These are phyloP conservation scores for Cyberlindnera mrakii DNA, from an alignment of 805 yeast genomes.

Conservation along the genomic window DNA sequence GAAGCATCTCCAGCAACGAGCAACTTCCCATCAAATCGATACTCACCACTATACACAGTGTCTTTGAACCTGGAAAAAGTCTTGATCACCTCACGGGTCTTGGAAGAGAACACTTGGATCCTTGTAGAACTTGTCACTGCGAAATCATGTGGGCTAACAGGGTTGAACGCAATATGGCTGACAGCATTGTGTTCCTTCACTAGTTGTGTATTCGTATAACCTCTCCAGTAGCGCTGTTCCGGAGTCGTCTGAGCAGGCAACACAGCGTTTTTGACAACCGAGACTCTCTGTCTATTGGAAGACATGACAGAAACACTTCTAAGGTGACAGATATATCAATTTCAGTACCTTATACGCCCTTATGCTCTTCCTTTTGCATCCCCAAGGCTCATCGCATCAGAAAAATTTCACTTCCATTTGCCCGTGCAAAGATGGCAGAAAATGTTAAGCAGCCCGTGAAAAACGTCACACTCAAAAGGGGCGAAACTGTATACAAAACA, in stretches of 20 bases:
- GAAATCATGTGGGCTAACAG: constrained; percentile 80
- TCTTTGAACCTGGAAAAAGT: constrained; percentile 87
- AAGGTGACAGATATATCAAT: too few relatives aligned
- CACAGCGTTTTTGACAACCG: constrained; percentile 63
- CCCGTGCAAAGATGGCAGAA: not conserved
- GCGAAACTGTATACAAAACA: not conserved
- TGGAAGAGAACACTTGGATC: constrained; percentile 89
- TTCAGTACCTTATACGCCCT: too few relatives aligned
- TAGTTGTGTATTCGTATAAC: constrained; percentile 76
- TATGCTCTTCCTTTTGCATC: too few relatives aligned
- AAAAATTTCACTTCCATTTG: constrained; percentile 1
- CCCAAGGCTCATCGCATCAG: constrained; percentile 1
- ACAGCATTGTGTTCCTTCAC: constrained; percentile 93
- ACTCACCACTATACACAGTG: constrained; percentile 87
- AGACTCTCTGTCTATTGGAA: constrained; percentile 57
- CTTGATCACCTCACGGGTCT: constrained; percentile 84
- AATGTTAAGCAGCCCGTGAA: not conserved
- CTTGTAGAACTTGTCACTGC: constrained; percentile 90
- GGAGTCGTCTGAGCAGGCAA: constrained; percentile 83
- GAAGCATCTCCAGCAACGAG: constrained; percentile 93
- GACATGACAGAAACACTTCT: constrained; percentile 47
- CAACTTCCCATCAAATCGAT: constrained; percentile 84
- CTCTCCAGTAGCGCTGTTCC: constrained; percentile 92
- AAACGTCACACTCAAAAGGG: not conserved
- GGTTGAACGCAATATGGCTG: constrained; percentile 82